Conservation (phyloP, 768 basidiomycete genomes). For the Lactifluus pinguis region DNA sequence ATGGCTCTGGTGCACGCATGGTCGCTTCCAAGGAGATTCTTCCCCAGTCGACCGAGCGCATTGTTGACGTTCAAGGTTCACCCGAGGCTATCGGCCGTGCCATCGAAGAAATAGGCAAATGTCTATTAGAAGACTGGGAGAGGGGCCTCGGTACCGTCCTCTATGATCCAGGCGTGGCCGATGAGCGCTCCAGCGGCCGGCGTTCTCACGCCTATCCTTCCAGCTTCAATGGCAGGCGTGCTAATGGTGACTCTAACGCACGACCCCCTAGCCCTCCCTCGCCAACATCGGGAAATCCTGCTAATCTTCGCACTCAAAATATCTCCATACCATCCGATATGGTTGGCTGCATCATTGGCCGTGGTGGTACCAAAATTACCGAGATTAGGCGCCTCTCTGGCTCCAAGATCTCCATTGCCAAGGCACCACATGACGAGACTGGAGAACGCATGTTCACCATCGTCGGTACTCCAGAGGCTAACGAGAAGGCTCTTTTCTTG, state of each 20-base stretch:
- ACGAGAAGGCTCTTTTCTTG: slow-evolving; percentile 95
- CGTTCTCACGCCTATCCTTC: slow-evolving; percentile 44
- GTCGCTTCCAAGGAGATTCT: slow-evolving; percentile 99
- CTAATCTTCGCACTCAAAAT: slow-evolving; percentile 94
- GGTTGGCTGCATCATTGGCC: slow-evolving; percentile 96
- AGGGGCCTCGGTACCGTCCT: slow-evolving; percentile 87
- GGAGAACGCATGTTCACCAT: slow-evolving; percentile 99
- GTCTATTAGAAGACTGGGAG: slow-evolving; percentile 95
- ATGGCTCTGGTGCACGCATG: slow-evolving; percentile 93
- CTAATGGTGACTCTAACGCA: slow-evolving; percentile 50
- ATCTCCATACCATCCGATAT: slow-evolving; percentile 99
- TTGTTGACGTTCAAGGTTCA: slow-evolving; percentile 94
- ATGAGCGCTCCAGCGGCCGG: slow-evolving; percentile 49
- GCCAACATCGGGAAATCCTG: slow-evolving; percentile 39
- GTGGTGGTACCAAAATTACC: slow-evolving; percentile 96
- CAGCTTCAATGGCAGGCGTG: slow-evolving; percentile 42
- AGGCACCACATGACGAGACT: slow-evolving; percentile 98
- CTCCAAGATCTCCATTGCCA: slow-evolving; percentile 97
- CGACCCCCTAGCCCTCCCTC: slow-evolving; percentile 42
- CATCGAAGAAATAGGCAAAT: slow-evolving; percentile 92
- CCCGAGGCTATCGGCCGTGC: slow-evolving; percentile 90
- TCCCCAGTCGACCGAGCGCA: slow-evolving; percentile 96
- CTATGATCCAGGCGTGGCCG: slow-evolving; percentile 88
- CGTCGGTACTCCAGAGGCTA: slow-evolving; percentile 89
- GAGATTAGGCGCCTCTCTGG: slow-evolving; percentile 98